Evolutionary conservation across 768 basidiomycete species (phyloP).

Genomic region (Rhodotorula taiwanensis): DNA sequence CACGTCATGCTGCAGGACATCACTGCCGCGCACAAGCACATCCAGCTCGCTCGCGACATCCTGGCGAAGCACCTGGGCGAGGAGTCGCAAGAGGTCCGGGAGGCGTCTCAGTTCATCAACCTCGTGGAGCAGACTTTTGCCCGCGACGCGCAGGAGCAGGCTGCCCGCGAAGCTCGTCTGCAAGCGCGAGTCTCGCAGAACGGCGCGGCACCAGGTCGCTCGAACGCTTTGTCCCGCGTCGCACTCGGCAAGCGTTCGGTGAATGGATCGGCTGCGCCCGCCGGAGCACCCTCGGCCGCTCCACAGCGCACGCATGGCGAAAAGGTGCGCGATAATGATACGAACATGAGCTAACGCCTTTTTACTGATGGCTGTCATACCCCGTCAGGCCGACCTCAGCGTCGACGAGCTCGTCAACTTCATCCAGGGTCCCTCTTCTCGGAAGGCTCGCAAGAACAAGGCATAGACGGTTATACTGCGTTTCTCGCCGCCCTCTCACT

Average conservation of each 20-base stretch:
- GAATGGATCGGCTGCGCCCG: slow-evolving; percentile 1
- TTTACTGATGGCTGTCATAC: background rate
- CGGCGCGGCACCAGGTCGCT: slow-evolving; percentile 2
- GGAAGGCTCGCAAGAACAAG: slow-evolving; percentile 18
- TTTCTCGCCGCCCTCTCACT: too few species aligned
- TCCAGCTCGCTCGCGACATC: slow-evolving; percentile 42
- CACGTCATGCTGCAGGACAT: slow-evolving; percentile 46
- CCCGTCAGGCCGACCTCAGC: slow-evolving; percentile 39
- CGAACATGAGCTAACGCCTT: background rate
- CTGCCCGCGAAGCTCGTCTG: slow-evolving; percentile 39
- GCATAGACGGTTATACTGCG: too few species aligned
- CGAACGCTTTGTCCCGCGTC: background rate
- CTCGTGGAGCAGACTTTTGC: slow-evolving; percentile 43
- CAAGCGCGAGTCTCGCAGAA: slow-evolving; percentile 24
- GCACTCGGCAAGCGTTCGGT: slow-evolving; percentile 24
- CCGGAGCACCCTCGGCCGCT: background rate
- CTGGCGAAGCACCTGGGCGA: slow-evolving; percentile 44
- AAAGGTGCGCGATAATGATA: slow-evolving; percentile 10
- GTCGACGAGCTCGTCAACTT: slow-evolving; percentile 48
- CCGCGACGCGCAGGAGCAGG: slow-evolving; percentile 41
- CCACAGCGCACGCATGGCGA: slow-evolving; percentile 26
- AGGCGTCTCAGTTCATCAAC: slow-evolving; percentile 44
- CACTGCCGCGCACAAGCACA: slow-evolving; percentile 40
- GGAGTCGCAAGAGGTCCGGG: slow-evolving; percentile 44
- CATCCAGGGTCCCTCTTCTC: slow-evolving; percentile 43